Conservation (phyloP, 1,139 yeast species). For the Hemisphaericaspora lyxosophila region DNA sequence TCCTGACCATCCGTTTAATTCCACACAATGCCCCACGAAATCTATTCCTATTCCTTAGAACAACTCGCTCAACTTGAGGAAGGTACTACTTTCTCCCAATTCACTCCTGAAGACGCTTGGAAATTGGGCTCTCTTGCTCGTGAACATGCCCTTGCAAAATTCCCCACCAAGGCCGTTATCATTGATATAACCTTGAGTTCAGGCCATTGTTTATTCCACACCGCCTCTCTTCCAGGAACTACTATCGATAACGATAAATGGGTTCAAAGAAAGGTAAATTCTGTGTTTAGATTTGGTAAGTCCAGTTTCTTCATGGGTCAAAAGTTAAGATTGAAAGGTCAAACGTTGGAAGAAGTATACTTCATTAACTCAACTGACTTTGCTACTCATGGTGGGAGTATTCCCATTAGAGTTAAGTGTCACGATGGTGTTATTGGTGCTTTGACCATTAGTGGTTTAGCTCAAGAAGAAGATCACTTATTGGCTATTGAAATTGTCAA, state of each 20-base stretch:
- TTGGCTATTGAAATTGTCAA: slow-evolving; percentile 30
- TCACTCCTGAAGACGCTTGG: slow-evolving; percentile 37
- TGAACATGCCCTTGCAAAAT: slow-evolving; percentile 21
- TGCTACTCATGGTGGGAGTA: slow-evolving; percentile 64
- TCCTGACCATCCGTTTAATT: too few relatives aligned
- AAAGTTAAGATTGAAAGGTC: slow-evolving; percentile 33
- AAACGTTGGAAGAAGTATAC: slow-evolving; percentile 38
- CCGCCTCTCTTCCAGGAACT: slow-evolving; percentile 43
- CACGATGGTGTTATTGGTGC: slow-evolving; percentile 52
- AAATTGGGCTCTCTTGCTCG: slow-evolving; percentile 36
- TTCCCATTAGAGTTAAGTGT: slow-evolving; percentile 49
- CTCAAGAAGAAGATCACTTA: slow-evolving; percentile 48
- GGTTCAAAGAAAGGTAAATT: slow-evolving; percentile 54
- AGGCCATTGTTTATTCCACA: slow-evolving; percentile 56
- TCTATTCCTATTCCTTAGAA: slow-evolving; percentile 15
- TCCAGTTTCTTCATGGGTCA: slow-evolving; percentile 58
- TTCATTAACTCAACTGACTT: slow-evolving; percentile 46
- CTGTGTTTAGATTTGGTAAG: slow-evolving; percentile 52
- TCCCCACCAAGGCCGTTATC: slow-evolving; percentile 37
- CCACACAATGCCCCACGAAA: slow-evolving; percentile 15
- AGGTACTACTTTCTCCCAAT: slow-evolving; percentile 17
- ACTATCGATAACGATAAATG: slow-evolving; percentile 57
- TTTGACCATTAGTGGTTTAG: slow-evolving; percentile 60
- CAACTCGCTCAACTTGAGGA: slow-evolving; percentile 19
- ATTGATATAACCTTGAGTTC: slow-evolving; percentile 50